Evolutionary conservation across 345 rosid species (phyloP).

Genomic region (Rhizophora apiculata): DNA sequence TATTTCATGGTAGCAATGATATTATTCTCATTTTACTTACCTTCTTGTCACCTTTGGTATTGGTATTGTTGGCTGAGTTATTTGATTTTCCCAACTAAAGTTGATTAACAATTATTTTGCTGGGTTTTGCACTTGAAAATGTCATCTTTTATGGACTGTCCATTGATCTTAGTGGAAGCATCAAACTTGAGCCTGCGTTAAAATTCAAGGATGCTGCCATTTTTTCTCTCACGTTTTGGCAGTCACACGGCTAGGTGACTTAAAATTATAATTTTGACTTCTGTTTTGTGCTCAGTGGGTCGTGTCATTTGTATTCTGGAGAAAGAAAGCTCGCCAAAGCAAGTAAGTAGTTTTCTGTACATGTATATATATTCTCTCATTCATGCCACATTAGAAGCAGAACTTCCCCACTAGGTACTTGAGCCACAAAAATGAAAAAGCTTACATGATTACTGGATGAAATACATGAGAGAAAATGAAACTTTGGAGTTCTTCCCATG

Average conservation of each 20-base stretch:
- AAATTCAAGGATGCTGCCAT: neutral
- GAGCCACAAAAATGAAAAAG: neutral
- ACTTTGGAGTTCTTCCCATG: too few relatives aligned
- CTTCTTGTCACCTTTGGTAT: neutral
- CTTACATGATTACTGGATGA: neutral
- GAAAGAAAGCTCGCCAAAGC: constrained; percentile 72
- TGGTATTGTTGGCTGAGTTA: neutral
- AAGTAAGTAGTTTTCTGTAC: constrained; percentile 55
- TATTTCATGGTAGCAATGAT: neutral
- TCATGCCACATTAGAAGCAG: neutral
- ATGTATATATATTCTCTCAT: neutral
- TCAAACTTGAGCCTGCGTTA: neutral
- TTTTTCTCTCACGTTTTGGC: constrained; percentile 4
- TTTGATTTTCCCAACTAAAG: neutral
- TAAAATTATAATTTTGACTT: constrained; percentile 5
- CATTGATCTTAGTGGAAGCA: neutral
- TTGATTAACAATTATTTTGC: neutral
- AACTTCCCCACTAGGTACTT: neutral
- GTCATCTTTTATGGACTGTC: neutral
- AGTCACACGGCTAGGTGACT: neutral
- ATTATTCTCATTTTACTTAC: neutral
- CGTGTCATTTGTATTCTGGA: constrained; percentile 72
- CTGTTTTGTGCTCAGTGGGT: constrained; percentile 62
- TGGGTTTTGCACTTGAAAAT: neutral
- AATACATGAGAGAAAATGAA: neutral